These are phyloP conservation scores for Adansonia gregorii DNA, from an alignment of 441 rosid species.

Conservation along the genomic window DNA sequence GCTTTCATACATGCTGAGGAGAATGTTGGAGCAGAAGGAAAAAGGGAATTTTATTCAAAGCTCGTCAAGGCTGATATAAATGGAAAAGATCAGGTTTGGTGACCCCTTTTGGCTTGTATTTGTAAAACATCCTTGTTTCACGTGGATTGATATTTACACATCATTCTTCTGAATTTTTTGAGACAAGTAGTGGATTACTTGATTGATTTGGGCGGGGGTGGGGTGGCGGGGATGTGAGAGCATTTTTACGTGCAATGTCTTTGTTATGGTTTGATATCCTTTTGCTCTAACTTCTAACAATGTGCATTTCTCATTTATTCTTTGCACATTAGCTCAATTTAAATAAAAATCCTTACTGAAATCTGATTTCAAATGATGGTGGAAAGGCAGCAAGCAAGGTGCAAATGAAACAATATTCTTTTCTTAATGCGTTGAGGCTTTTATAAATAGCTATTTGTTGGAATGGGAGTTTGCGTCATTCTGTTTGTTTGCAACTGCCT, in stretches of 20 bases:
- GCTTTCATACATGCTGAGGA: constrained; percentile 96
- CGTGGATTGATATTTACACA: background rate
- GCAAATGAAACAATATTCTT: background rate
- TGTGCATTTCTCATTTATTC: background rate
- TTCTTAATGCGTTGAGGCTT: background rate
- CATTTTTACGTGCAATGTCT: background rate
- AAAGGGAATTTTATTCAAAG: constrained; percentile 77
- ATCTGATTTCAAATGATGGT: constrained; percentile 18
- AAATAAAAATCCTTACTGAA: constrained; percentile 1
- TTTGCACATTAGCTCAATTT: background rate
- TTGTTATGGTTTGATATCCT: constrained; percentile 14
- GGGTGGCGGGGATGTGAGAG: background rate
- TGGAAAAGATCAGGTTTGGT: constrained; percentile 94
- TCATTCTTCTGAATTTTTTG: background rate
- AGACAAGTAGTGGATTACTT: background rate
- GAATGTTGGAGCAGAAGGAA: constrained; percentile 56
- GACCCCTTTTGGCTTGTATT: constrained; percentile 23
- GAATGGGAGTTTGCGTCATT: constrained; percentile 19
- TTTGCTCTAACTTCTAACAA: background rate
- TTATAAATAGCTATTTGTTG: background rate
- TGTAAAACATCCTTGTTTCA: background rate
- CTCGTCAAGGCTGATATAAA: constrained; percentile 95
- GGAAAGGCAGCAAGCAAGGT: constrained; percentile 10
- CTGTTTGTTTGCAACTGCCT: background rate
- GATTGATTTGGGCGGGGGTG: background rate